These are phyloP conservation scores for Tilletia walkeri DNA, from an alignment of 1,284 basidiomycete genomes.

Conservation along the genomic window DNA sequence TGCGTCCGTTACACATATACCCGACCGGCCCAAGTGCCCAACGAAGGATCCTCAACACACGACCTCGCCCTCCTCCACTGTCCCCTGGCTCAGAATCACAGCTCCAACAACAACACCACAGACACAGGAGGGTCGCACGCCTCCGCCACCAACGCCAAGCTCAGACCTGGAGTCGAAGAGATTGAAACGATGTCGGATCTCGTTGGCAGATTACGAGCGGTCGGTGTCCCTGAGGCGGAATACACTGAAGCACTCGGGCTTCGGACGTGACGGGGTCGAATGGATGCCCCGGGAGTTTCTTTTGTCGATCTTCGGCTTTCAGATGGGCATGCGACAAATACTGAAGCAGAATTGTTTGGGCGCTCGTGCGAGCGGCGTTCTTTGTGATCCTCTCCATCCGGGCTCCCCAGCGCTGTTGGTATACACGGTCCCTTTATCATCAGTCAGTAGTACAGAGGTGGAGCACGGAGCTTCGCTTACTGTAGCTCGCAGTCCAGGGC, in stretches of 20 bases:
- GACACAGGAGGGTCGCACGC: neutral
- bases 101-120: neutral
- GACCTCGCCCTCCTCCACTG: neutral
- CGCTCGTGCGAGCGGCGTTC: no score
- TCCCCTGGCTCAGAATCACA: neutral
- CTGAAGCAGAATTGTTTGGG: no score
- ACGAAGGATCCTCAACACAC: neutral
- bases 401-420: no score
- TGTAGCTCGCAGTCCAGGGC: no score
- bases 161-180: constrained; percentile 2
- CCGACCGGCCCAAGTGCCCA: neutral
- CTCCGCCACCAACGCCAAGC: neutral
- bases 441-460: no score
- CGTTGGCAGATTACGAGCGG: neutral
- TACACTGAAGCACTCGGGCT: constrained; percentile 11
- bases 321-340: no score
- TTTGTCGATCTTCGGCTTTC: no score
- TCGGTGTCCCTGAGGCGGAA: neutral
- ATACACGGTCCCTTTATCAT: no score
- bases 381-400: no score
- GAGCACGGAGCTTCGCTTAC: no score
- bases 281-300: neutral
- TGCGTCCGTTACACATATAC: constrained; percentile 3
- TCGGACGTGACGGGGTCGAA: neutral
- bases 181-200: constrained; percentile 8